A percentile compares a stretch with the other conserved stretches of the same genome.
phyloP scores from a whole-genome alignment of 306 rosid species.

The Inga leiocalycina region DNA sequence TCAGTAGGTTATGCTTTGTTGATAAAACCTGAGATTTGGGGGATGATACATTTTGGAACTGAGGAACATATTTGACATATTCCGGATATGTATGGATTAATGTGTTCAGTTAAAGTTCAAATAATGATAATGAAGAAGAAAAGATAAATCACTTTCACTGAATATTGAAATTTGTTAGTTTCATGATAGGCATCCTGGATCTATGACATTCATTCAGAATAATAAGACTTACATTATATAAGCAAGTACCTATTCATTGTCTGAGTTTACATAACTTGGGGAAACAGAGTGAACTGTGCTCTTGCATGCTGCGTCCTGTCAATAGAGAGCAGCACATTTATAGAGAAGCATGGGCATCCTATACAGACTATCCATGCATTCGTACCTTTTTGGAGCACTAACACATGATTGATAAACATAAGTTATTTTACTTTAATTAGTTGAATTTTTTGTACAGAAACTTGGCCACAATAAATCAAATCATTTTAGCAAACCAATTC shows the following conservation, averaged over 20 bases:
- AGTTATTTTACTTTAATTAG: background rate
- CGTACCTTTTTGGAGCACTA: background rate
- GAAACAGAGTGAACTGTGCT: background rate
- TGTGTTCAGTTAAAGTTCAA: background rate
- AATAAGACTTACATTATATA: slow-evolving; percentile 6
- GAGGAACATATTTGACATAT: slow-evolving; percentile 17
- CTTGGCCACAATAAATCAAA: slow-evolving; percentile 7
- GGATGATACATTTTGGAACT: slow-evolving; percentile 2
- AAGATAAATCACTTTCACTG: background rate
- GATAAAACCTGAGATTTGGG: slow-evolving; percentile 28
- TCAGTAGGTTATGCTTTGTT: background rate
- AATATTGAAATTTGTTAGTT: slow-evolving; percentile 17
- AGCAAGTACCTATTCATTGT: slow-evolving; percentile 12
- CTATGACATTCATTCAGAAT: slow-evolving; percentile 16
- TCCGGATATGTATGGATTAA: slow-evolving; percentile 9
- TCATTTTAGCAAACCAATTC: background rate
- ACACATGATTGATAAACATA: background rate
- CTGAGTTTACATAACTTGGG: slow-evolving; percentile 28
- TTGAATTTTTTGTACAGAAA: background rate
- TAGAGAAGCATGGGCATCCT: background rate
- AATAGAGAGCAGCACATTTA: background rate
- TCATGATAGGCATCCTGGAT: slow-evolving; percentile 5
- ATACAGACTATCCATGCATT: background rate
- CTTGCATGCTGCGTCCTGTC: background rate
- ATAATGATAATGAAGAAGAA: background rate